Base-by-base conservation (phyloP, 129 eudicot species). In the Flaveria ramosissima region DNA sequence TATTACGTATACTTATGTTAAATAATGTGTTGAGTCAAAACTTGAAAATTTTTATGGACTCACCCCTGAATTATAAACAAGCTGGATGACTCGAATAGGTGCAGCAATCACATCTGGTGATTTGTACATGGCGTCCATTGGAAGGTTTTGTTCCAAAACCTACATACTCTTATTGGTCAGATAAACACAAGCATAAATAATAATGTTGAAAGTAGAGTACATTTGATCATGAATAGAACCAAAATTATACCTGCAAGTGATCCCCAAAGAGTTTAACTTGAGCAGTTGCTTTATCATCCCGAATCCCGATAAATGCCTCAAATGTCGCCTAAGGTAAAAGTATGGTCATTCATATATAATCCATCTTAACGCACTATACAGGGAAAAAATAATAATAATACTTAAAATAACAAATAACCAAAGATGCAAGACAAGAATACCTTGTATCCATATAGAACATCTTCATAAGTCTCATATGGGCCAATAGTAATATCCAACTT, bases 391-490 rank as follows among this genome's bases (percentile, higher is more conserved):
- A 55, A 43, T n/a, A 45, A 62, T 1, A 19, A 55, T 1, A 0
- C 2, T 53, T 16, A 14, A 45, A 69, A 42, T 43, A 77, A 26
- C 66, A 41, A 43, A 71, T 62, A 55, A 52, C 65, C 47, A 60
- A 78, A 47, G 45, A 42, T 68, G 52, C 36, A 55, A 59, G 51
- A 57, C 0, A 12, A 36, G 45, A 42, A 7, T 85, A 94, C 98
- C 97, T 94, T 94, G 92, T 91, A 94, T 69, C 98, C 98, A 73
- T 89, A 94, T 24, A 94, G 76, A 47, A 85, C 80, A 48, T 94
- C 98, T 86, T 94, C 97, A 83, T 94, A 94, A 48, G 97, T 94
- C 87, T 94, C 98, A 26, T 94, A 94, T 24, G 98, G 98, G 42
- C 98, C 98, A 46, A 94, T 91, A 68, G 98, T 94, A 56, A 94